Evolutionary conservation across 257 asterid species (phyloP), one percentile per base, ranked within the genome.

Genomic region (Nicotiana otophora): DNA sequence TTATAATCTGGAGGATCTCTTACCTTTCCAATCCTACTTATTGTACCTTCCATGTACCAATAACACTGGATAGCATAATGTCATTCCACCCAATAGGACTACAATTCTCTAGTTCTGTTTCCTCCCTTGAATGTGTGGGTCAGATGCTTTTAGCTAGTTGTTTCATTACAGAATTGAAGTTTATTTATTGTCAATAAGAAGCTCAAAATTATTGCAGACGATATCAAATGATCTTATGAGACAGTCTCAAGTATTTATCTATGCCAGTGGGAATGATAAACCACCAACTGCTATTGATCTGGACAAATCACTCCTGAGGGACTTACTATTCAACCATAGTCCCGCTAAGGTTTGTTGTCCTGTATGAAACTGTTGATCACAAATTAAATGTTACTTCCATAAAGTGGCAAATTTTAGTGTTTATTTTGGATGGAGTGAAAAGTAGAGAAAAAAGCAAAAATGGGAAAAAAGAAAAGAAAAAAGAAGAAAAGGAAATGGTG

Each of bases 211-310:
- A 48, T 88, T 88, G 81, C 95, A 96, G 99, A 92, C 77, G 57
- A 95, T 92, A 79, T 83, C 94, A 77, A 91, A 91, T 87, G 94
- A 94, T 82, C 87, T 93, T 83, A 96, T 92, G 96, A 89, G 86
- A 78, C 93, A 86, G 79, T 96, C 98, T 77, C 97, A 94, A 83
- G 87, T 88, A 81, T 96, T 96, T 83, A 46, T 88, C 12, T 94
- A 96, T 82, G 98, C 97, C 23, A 93, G 92, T 79, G 98, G 98
- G 82, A 94, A 89, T 74, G 63, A 85, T 80, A 89, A 86, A 81
- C 85, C 97, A 74, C 99, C 99, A 81, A 94, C 99, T 55, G 97
- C 98, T 75, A 94, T 96, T 70, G 93, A 94, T 84, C 87, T 94
- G 61, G 92, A 96, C 85, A 96, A 94, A 87, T 87, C 95, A 69